Base-by-base conservation (phyloP, 75 land plant genomes). In the Azolla pinnata region DNA sequence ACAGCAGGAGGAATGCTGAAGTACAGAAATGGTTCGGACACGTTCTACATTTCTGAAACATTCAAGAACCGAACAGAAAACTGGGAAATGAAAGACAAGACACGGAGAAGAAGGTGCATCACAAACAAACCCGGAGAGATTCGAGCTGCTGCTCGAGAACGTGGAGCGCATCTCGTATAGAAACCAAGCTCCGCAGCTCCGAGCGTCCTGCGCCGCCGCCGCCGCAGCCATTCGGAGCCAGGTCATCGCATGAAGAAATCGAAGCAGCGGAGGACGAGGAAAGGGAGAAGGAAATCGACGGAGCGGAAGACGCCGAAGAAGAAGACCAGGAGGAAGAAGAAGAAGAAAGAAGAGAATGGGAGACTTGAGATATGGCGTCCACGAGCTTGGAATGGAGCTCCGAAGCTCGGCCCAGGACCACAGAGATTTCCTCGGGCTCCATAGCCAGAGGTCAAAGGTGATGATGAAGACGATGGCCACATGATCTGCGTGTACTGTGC, bases 381-480 rank as follows among this genome's bases (percentile, higher is more conserved):
- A 26, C 75, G 62, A 89, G 71, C 69, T 79, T 88, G 55, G 80
- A 58, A n/a, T 83, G 82, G 0, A 93, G 81, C 73, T 93, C 87
- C 21, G 85, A 71, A 16, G 84, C 89, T 50, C 82, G 67, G 0
- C 72, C 66, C 31, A 93, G 63, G 10, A 88, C 90, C 32, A 81
- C 32, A 26, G 85, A 84, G 2, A 88, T 82, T 12, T 81, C 82
- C n/a, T 82, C 85, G 9, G 74, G 80, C 29, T 84, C 92, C 85
- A 83, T 82, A 4, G 49, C 67, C 59, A 17, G 23, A 30, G 17
- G 4, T 2, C 2, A 14, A 23, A 46, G 10, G 2, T n/a, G n/a
- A n/a, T n/a, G n/a, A n/a, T n/a, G n/a, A n/a, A n/a, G n/a, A n/a
- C n/a, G n/a, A n/a, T n/a, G n/a, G n/a, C n/a, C n/a, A n/a, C n/a